Percentiles rank a stretch among this genome's conserved stretches.
Conservation (phyloP, 192 early-diverging fungal genomes). For the Mortierella antarctica region DNA sequence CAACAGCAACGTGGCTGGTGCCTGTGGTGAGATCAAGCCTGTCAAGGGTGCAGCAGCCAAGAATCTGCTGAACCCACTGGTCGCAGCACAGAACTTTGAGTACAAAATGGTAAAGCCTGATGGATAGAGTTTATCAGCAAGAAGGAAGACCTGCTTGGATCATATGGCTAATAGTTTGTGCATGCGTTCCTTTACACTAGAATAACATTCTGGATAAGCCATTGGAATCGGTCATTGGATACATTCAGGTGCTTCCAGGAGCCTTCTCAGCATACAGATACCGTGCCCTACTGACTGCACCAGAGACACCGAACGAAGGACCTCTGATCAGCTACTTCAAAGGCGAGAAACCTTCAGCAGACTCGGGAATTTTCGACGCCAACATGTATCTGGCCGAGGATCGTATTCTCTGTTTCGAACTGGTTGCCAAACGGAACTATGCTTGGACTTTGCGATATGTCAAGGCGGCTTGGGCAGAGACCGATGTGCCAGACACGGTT, state of each 20-base stretch:
- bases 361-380: slow-evolving; percentile 59
- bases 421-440: slow-evolving; percentile 72
- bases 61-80: slow-evolving; percentile 76
- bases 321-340: slow-evolving; percentile 78
- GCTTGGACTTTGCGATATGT: slow-evolving; percentile 77
- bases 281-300: slow-evolving; percentile 68
- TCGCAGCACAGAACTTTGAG: slow-evolving; percentile 83
- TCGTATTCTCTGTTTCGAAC: slow-evolving; percentile 87
- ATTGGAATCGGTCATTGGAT: slow-evolving; percentile 78
- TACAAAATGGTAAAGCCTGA: slow-evolving; percentile 70
- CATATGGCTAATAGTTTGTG: neutral
- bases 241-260: slow-evolving; percentile 85
- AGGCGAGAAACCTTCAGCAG: slow-evolving; percentile 65
- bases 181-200: slow-evolving; percentile 4
- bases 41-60: slow-evolving; percentile 60
- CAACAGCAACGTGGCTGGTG: slow-evolving; percentile 75
- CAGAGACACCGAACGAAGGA: slow-evolving; percentile 60
- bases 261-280: slow-evolving; percentile 85
- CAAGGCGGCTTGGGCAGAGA: slow-evolving; percentile 71
- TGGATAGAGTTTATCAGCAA: neutral
- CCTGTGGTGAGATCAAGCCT: slow-evolving; percentile 83
- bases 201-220: slow-evolving; percentile 84
- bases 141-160: neutral
- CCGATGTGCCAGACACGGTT: slow-evolving; percentile 79
- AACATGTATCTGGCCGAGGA: slow-evolving; percentile 81